Evolutionary conservation across 2,329 filamentous ascomycete species (phyloP), one percentile per base, ranked within the genome.

Genomic region (Hymenoscyphus fraxineus): DNA sequence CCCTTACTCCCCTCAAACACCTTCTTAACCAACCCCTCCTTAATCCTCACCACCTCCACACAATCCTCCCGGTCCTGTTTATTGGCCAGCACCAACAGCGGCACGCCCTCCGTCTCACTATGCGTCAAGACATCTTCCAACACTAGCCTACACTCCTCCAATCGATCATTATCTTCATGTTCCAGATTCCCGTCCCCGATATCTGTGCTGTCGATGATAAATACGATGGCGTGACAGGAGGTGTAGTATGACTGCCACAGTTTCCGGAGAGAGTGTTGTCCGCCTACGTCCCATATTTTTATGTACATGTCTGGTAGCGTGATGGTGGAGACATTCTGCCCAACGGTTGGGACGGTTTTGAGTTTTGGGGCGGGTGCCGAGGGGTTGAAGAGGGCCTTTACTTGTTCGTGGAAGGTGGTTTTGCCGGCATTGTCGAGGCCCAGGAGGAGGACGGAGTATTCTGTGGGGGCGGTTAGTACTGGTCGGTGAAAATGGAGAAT

Each of bases 61-160:
- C 94, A 98, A 78, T 98, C 95, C 78, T 99, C 95, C 1, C 94
- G 82, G 77, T 99, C 95, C 80, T 99, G 95, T 79, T 99, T 99
- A 77, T 99, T 99, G 66, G 95, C 95, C 69, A 99, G 80, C 59
- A 99, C 91, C 63, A 99, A 80, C 63, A 99, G 83, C 27, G 95
- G 95, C 67, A 99, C 93, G 13, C 95, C 94, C 72, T 93, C 91
- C 2, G 94, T 91, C 74, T 97, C 93, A 54, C 90, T 86, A 77
- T 94, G 88, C 75, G 92, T 89, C 72, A 99, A 80, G 59, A 98
- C 93, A 70, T 92, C 90, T 78, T 98, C 94, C 27, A 99, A 83
- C 58, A 97, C 93, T 55, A 93, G 81, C 38, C 91, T 85, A 76
- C 95, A 98, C 81, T 99, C 95, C 57, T 93, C 91, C 55, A 98